These are phyloP conservation scores for Fraxinus greggii DNA, from an alignment of 305 asterid species.

Conservation along the genomic window DNA sequence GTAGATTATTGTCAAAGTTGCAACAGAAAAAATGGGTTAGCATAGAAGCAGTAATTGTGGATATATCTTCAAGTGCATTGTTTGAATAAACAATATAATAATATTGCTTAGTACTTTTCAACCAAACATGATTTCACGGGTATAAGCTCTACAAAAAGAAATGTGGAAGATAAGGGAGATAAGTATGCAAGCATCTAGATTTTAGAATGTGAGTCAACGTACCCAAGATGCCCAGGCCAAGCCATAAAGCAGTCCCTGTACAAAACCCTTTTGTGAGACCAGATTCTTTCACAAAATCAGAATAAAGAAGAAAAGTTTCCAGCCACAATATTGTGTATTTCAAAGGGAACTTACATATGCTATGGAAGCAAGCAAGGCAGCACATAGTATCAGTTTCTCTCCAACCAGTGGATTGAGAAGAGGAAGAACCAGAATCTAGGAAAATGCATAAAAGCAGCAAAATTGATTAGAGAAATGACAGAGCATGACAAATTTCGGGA, in stretches of 20 bases:
- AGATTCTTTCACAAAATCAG: slow-evolving; percentile 13
- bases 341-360: slow-evolving; percentile 64
- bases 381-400: slow-evolving; percentile 73
- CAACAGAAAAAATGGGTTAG: not conserved
- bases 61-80: not conserved
- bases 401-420: slow-evolving; percentile 73
- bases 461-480: slow-evolving; percentile 11
- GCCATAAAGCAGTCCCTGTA: slow-evolving; percentile 83
- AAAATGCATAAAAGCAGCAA: slow-evolving; percentile 16
- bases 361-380: slow-evolving; percentile 63
- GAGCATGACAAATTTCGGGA: not conserved
- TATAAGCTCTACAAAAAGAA: not conserved
- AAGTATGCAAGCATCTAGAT: slow-evolving; percentile 1
- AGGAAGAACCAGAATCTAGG: slow-evolving; percentile 84
- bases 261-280: slow-evolving; percentile 21
- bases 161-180: not conserved
- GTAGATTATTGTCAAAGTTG: not conserved
- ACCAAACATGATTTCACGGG: not conserved
- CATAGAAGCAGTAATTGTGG: not conserved
- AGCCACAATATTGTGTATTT: not conserved
- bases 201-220: slow-evolving; percentile 22
- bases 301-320: not conserved
- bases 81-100: not conserved
- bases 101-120: not conserved
- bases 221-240: slow-evolving; percentile 99